Base-by-base conservation (phyloP, 2,329 filamentous ascomycete genomes). In the Balansia obtecta region DNA sequence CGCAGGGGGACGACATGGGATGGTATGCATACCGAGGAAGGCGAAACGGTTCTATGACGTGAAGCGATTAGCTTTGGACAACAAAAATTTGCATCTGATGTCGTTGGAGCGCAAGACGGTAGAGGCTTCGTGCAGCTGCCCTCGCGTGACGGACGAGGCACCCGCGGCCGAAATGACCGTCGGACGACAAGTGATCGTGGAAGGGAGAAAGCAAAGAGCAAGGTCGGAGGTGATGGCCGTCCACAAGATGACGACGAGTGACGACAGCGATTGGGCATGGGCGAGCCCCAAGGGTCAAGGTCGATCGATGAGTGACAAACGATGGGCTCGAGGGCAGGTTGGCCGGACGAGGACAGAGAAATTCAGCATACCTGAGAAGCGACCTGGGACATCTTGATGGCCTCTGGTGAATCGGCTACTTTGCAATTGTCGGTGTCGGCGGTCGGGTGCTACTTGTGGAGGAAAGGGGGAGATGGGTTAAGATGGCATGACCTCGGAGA, bases 31-130 rank as follows among this genome's bases (percentile, higher is more conserved):
- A 97, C 93, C 91, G 80, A 98, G 88, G 77, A 95, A 85, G 81
- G 93, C 91, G 81, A 87, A 97, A 68, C 87, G 84, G 81, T 98
- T 98, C 93, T 97, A 61, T 27, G 40, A 39, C 6, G 13, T 30
- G 13, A 15, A 15, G 10, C 2, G 10, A 41, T 52, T 41, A 52
- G 50, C 46, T 37, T 11, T 18, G 8, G 13, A 37, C 32, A 32
- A 42, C 1, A 9, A 7, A 2, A 11, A 41, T 20, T 20, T 48
- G 22, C 27, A 33, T 47, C 30, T 30, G 12, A 30, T 47, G 12
- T 16, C 39, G 12, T 16, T 15, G 16, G 18, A 13, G n/a, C 15
- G 46, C 15, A 10, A 30, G 41, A 11, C 10, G 13, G 18, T 22
- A 16, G 15, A 4, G 34, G 15, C 34, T 37, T 37, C 11, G 34